These are phyloP conservation scores for Incumbomyces delicatus DNA, from an alignment of 2,329 filamentous ascomycete species.

Conservation along the genomic window DNA sequence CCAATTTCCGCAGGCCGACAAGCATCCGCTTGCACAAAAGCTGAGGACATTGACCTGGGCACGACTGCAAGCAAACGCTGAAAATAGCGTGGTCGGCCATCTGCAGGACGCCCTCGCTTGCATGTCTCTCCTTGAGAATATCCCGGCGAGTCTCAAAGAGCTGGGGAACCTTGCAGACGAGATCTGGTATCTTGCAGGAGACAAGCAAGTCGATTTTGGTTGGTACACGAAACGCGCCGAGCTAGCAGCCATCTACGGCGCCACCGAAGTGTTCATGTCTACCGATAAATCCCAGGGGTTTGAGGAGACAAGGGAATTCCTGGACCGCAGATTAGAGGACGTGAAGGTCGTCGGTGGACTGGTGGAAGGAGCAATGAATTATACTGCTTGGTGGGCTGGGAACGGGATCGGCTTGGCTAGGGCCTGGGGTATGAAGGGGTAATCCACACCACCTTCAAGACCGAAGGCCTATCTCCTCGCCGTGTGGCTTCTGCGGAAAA, in stretches of 20 bases:
- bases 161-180: slow-evolving; percentile 79
- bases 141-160: slow-evolving; percentile 67
- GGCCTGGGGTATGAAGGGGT: slow-evolving; percentile 80
- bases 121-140: slow-evolving; percentile 75
- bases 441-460: too few species aligned
- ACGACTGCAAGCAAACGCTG: slow-evolving; percentile 60
- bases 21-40: slow-evolving; percentile 48
- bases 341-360: slow-evolving; percentile 52
- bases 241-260: slow-evolving; percentile 59
- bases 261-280: slow-evolving; percentile 87
- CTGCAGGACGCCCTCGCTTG: slow-evolving; percentile 91
- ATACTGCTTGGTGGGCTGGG: slow-evolving; percentile 70
- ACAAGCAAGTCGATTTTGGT: slow-evolving; percentile 66
- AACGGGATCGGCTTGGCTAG: slow-evolving; percentile 72
- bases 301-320: slow-evolving; percentile 66
- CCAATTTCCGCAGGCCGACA: slow-evolving; percentile 23
- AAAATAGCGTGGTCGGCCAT: slow-evolving; percentile 53
- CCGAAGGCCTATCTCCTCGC: too few species aligned
- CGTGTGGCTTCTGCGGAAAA: too few species aligned
- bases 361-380: slow-evolving; percentile 58
- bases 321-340: slow-evolving; percentile 66
- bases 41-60: slow-evolving; percentile 66
- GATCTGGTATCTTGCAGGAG: slow-evolving; percentile 79
- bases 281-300: slow-evolving; percentile 69
- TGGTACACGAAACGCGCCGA: slow-evolving; percentile 74